Conservation (phyloP, 2,329 filamentous ascomycete species). For the Talaromyces marneffei region DNA sequence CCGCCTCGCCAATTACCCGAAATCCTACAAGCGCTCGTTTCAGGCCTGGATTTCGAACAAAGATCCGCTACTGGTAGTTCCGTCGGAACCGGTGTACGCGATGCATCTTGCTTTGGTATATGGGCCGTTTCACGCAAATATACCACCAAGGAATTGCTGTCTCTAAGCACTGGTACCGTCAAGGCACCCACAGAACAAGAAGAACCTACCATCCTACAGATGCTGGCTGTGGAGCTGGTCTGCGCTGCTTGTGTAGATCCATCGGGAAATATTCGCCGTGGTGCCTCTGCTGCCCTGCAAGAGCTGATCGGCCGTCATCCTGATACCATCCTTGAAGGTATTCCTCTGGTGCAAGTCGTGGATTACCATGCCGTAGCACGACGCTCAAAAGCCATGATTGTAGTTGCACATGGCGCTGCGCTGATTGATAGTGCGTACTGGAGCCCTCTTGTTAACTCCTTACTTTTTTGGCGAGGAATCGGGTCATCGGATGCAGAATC, state of each 20-base stretch:
- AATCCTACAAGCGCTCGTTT: conserved; percentile 69
- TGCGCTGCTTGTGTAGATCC: conserved; percentile 80
- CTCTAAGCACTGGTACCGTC: conserved; percentile 44
- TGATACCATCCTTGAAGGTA: conserved; percentile 73
- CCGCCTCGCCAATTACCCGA: conserved; percentile 63
- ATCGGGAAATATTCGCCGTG: conserved; percentile 86
- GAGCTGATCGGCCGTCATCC: conserved; percentile 92
- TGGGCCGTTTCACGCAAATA: conserved; percentile 91
- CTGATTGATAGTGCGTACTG: conserved; percentile 61
- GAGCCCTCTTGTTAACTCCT: conserved; percentile 60
- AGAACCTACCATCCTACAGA: conserved; percentile 57
- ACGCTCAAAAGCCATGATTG: conserved; percentile 71
- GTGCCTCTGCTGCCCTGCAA: conserved; percentile 87
- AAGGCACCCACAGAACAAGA: conserved; percentile 24
- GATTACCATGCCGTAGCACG: conserved; percentile 92
- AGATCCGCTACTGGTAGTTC: conserved; percentile 77
- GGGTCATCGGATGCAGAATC: conserved; percentile 70
- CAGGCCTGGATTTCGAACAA: conserved; percentile 83
- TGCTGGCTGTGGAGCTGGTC: conserved; percentile 74
- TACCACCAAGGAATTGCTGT: conserved; percentile 67
- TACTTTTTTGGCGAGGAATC: conserved; percentile 84
- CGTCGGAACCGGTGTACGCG: conserved; percentile 81
- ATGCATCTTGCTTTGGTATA: conserved; percentile 92
- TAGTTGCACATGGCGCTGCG: conserved; percentile 66
- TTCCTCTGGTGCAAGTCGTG: conserved; percentile 77